Percentiles rank a stretch among this genome's conserved stretches.
Conservation (phyloP, 2,329 filamentous ascomycete species). For the Talaromyces piceae region DNA sequence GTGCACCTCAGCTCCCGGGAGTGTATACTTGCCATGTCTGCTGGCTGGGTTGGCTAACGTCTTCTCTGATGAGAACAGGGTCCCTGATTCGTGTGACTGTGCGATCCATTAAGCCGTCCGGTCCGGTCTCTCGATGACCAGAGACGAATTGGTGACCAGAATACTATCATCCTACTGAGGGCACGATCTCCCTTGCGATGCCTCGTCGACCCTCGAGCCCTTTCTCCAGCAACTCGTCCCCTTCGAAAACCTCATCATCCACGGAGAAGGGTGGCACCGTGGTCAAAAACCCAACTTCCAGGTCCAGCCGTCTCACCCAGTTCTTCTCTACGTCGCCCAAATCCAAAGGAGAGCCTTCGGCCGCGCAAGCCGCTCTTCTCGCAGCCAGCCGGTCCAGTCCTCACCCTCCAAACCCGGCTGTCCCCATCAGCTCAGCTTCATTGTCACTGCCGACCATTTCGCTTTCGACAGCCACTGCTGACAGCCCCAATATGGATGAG, state of each 20-base stretch:
- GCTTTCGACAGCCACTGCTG: constrained; percentile 74
- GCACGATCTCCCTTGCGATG: constrained; percentile 43
- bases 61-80: neutral
- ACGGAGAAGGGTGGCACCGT: constrained; percentile 48
- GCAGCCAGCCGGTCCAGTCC: constrained; percentile 51
- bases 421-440: constrained; percentile 62
- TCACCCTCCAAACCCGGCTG: constrained; percentile 43
- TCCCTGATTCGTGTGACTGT: neutral
- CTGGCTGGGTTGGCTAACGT: neutral
- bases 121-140: neutral
- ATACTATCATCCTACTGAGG: neutral
- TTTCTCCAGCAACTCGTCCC: constrained; percentile 45
- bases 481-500: constrained; percentile 66
- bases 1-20: too few species aligned
- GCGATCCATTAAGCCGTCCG: neutral
- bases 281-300: constrained; percentile 46
- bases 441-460: constrained; percentile 84
- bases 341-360: constrained; percentile 53
- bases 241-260: constrained; percentile 22
- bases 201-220: constrained; percentile 56
- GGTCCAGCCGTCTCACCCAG: constrained; percentile 69
- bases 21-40: neutral
- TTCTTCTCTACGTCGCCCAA: constrained; percentile 79
- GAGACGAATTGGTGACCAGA: neutral
- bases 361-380: constrained; percentile 54